Conservation (phyloP, 2,329 filamentous ascomycete species). For the Microcyclospora tardicrescens region DNA sequence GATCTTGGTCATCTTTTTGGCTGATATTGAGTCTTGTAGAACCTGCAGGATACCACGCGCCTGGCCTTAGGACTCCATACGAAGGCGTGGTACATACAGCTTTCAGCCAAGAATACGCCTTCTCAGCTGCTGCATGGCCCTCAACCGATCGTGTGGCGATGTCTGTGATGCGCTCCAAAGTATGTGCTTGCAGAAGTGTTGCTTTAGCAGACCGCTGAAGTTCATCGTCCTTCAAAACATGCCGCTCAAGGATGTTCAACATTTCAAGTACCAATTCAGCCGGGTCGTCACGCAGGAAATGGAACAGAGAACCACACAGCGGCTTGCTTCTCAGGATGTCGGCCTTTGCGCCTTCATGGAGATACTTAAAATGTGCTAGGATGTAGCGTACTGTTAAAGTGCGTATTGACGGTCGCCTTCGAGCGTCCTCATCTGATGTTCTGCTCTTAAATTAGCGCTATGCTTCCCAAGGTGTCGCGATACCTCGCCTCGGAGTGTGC, state of each 20-base stretch:
- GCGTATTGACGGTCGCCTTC: conserved; percentile 62
- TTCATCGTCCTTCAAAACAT: conserved; percentile 62
- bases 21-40: conserved; percentile 23
- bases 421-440: conserved; percentile 42
- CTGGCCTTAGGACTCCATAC: conserved; percentile 62
- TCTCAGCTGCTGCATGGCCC: conserved; percentile 47
- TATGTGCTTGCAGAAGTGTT: conserved; percentile 29
- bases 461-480: conserved; percentile 29
- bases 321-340: conserved; percentile 69
- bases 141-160: conserved; percentile 45
- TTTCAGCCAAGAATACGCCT: conserved; percentile 63
- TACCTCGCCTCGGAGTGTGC: background rate
- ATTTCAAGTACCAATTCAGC: conserved; percentile 63
- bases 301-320: conserved; percentile 57
- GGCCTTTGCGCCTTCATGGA: conserved; percentile 63
- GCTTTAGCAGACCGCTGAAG: conserved; percentile 59
- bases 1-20: conserved; percentile 25
- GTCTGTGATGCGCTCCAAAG: conserved; percentile 28
- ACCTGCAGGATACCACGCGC: conserved; percentile 72
- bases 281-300: conserved; percentile 65
- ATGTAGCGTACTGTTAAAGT: conserved; percentile 75
- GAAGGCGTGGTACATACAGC: conserved; percentile 59
- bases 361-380: conserved; percentile 62
- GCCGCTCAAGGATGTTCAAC: conserved; percentile 53
- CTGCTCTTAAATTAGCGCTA: conserved; percentile 10